phyloP scores from a whole-genome alignment of 768 basidiomycete genomes.

The Auriscalpium orientale region DNA sequence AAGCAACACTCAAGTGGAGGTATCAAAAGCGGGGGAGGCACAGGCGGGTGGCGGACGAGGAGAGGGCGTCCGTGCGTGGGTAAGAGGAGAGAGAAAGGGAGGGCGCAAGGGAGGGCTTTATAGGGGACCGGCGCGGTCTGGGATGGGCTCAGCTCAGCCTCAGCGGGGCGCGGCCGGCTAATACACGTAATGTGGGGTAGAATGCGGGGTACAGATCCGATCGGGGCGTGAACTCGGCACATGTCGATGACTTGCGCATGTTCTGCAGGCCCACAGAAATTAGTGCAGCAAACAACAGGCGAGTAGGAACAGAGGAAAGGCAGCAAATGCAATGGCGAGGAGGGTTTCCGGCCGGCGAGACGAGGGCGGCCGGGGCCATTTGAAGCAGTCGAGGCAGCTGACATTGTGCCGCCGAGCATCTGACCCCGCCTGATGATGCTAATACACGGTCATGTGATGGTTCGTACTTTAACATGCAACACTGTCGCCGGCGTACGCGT shows the following conservation, averaged over 20 bases:
- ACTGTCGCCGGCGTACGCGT: neutral
- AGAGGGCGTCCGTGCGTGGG: neutral
- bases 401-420: neutral
- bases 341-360: neutral
- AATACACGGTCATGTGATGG: neutral
- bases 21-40: neutral
- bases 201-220: conserved; percentile 1
- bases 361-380: neutral
- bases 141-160: neutral
- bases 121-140: neutral
- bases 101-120: neutral
- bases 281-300: too few species aligned
- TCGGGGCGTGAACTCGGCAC: neutral
- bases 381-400: neutral
- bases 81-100: neutral
- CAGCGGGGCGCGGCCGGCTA: too few species aligned
- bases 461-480: neutral
- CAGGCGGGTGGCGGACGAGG: neutral
- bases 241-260: too few species aligned
- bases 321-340: too few species aligned
- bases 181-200: neutral
- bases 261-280: too few species aligned
- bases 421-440: neutral
- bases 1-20: neutral
- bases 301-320: too few species aligned